phyloP scores from a whole-genome alignment of 1,284 basidiomycete genomes.

The Filobasidium uniguttulatum region DNA sequence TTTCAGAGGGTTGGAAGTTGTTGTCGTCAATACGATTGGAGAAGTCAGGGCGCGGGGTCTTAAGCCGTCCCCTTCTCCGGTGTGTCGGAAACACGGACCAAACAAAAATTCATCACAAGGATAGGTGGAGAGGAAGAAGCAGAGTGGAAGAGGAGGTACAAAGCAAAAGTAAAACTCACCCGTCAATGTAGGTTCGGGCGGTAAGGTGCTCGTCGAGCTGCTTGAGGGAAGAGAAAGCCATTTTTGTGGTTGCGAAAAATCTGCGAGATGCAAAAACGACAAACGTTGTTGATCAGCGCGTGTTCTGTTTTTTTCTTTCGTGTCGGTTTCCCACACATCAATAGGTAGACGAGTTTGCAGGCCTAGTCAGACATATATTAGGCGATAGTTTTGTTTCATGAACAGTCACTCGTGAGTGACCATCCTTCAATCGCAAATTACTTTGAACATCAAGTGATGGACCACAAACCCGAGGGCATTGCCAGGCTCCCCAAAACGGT shows the following conservation, averaged over 20 bases:
- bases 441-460: background rate
- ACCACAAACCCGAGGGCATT: no score
- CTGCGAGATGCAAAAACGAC: background rate
- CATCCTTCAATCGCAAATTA: slow-evolving; percentile 4
- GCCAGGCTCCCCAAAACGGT: no score
- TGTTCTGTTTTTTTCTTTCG: background rate
- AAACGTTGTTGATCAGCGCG: no score
- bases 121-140: background rate
- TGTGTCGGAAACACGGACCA: slow-evolving; percentile 94
- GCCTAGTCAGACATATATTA: background rate
- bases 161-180: slow-evolving; percentile 47
- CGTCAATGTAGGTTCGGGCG: slow-evolving; percentile 76
- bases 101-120: slow-evolving; percentile 64
- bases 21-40: slow-evolving; percentile 50
- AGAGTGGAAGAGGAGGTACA: slow-evolving; percentile 22
- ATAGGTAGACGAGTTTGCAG: background rate
- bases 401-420: background rate
- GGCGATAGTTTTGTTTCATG: slow-evolving; percentile 5
- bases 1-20: slow-evolving; percentile 74
- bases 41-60: slow-evolving; percentile 66
- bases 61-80: slow-evolving; percentile 45
- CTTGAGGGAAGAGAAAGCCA: slow-evolving; percentile 54
- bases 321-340: background rate
- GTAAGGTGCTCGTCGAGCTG: slow-evolving; percentile 75
- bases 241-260: slow-evolving; percentile 27